Evolutionary conservation across 2,329 filamentous ascomycete genomes (phyloP), one percentile per base, ranked within the genome.

Genomic region (Botrytis hyacinthi): DNA sequence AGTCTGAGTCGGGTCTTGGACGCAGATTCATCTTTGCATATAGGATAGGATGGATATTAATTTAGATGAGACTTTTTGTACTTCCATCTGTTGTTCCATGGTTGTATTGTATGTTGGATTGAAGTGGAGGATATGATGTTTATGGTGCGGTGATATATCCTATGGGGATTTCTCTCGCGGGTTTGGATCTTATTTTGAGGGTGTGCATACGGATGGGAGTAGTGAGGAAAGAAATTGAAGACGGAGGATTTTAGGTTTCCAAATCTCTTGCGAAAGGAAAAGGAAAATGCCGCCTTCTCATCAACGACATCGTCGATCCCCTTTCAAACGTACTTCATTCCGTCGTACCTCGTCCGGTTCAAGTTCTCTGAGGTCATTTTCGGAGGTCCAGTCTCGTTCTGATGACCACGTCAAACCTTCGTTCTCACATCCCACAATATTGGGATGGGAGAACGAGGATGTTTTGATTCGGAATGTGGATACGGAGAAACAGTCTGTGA

Each of bases 111-210:
- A 14, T 16, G n/a, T 54, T n/a, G 48, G 26, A n/a, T 54, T 7
- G 10, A 12, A 14, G 48, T n/a, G 26, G 5, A 16, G 26, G 26
- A n/a, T 54, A 26, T 14, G 26, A 12, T 51, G 7, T n/a, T 18
- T 44, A 20, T 46, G 44, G 22, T 16, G 14, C 1, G 18, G 3
- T 32, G n/a, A 32, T 54, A 54, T 54, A n/a, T 54, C 26, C 26
- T 14, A 4, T 54, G 48, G 48, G 0, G 0, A 14, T 51, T n/a
- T 54, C 48, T n/a, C 2, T n/a, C 10, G 26, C 26, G 12, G 26
- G 1, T n/a, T 14, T n/a, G 3, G 10, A 8, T 12, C 26, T 6
- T 26, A 7, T 12, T n/a, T 6, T 6, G 6, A 6, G 26, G 0
- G 5, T 14, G 26, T 16, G 48, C 0, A 54, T 16, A 54, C 48